Base-by-base conservation (phyloP, 345 rosid genomes). In the Eucalyptus tenuipes region DNA sequence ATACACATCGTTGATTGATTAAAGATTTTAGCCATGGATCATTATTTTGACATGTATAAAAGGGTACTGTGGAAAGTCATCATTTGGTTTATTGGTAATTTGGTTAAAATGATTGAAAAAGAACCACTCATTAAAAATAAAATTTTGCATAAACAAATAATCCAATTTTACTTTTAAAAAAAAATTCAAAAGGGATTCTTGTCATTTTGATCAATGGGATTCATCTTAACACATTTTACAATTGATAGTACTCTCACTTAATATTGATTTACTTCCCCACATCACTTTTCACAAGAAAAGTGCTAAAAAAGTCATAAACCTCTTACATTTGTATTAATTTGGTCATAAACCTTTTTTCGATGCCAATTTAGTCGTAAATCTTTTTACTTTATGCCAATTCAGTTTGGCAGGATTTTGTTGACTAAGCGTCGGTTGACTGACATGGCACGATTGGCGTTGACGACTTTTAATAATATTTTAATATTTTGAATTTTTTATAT, bases 371-470 rank as follows among this genome's bases (percentile, higher is more conserved):
- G 18, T 52, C 4, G 0, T 18, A 52, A 52, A 3, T 52, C 1
- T 52, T 52, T 18, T 52, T 18, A 52, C 10, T 52, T 18, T 18
- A 7, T 52, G 24, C 10, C 10, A 18, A 52, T 18, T 52, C 10
- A 52, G 8, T 52, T 52, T 52, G 24, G 10, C 24, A 1, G 0
- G 1, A 52, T 52, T 52, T 52, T 52, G 1, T 4, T 52, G 0
- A 52, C 10, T 52, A 18, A 7, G 24, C 24, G 20, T 8, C 4
- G 0, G 24, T 3, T 3, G 4, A 52, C 20, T 7, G 1, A 52
- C 9, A 52, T 18, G 4, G 9, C 24, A 52, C 2, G 10, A 52
- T 52, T 18, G 10, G 10, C 24, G 10, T 0, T 18, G 2, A 49
- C 0, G 3, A 52, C 3, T 50, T 49, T 50, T 50, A 50, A 50